phyloP scores from a whole-genome alignment of 192 early-diverging fungal genomes.

The Helicostylum pulchrum region DNA sequence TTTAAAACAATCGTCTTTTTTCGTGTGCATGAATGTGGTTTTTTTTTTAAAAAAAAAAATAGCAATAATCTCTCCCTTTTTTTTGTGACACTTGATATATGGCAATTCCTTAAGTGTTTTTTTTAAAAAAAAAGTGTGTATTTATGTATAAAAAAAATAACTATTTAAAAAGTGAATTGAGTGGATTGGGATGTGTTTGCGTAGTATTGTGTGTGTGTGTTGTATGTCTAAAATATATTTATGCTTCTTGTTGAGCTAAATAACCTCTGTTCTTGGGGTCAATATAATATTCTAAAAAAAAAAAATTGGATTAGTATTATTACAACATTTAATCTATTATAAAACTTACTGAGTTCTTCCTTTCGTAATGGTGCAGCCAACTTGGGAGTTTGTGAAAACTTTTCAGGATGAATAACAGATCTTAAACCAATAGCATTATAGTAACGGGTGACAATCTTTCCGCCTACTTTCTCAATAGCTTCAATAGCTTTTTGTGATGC shows the following conservation, averaged over 20 bases:
- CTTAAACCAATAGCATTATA: slow-evolving; percentile 72
- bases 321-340: background rate
- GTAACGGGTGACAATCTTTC: slow-evolving; percentile 78
- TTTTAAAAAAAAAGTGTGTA: too few relatives aligned
- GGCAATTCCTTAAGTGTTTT: too few relatives aligned
- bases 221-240: background rate
- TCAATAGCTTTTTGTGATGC: slow-evolving; percentile 77
- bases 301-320: background rate
- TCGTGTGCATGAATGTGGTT: too few relatives aligned
- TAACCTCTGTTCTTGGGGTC: slow-evolving; percentile 15
- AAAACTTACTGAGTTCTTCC: slow-evolving; percentile 53
- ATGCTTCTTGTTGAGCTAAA: slow-evolving; percentile 11
- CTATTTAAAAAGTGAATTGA: too few relatives aligned
- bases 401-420: slow-evolving; percentile 76
- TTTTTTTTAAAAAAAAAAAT: too few relatives aligned
- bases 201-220: too few relatives aligned
- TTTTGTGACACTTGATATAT: too few relatives aligned
- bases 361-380: slow-evolving; percentile 62
- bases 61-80: too few relatives aligned
- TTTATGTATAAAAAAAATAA: too few relatives aligned
- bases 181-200: too few relatives aligned
- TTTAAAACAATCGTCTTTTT: too few relatives aligned
- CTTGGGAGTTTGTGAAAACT: slow-evolving; percentile 68
- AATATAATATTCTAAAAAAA: slow-evolving; percentile 14
- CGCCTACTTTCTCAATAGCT: slow-evolving; percentile 78